Conservation (phyloP, 139 green algal genomes). For the Tetraselmis striata region DNA sequence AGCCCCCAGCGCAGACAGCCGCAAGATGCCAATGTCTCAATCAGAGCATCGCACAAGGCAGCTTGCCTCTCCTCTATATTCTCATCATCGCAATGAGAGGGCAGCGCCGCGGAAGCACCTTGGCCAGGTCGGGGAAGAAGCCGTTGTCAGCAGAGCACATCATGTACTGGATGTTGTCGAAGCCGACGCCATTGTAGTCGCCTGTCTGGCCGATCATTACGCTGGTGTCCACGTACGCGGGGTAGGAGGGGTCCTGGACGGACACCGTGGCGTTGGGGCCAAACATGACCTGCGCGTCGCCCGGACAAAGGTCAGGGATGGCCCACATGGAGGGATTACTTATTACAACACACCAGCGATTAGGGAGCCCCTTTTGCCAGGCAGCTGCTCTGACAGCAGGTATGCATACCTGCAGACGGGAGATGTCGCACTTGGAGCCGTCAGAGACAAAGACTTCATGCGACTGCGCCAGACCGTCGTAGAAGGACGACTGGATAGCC, state of each 20-base stretch:
- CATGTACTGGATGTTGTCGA: conserved; percentile 93
- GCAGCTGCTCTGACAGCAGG: too few relatives aligned
- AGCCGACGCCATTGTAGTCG: conserved; percentile 70
- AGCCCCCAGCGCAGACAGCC: too few relatives aligned
- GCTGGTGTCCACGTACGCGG: conserved; percentile 97
- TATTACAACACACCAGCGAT: too few relatives aligned
- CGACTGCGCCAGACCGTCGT: conserved; percentile 56
- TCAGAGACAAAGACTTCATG: conserved; percentile 95
- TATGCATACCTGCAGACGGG: conserved; percentile 75
- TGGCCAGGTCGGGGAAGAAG: conserved; percentile 95
- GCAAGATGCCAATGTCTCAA: too few relatives aligned
- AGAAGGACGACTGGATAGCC: conserved; percentile 74
- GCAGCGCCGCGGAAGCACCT: too few relatives aligned
- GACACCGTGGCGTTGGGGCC: conserved; percentile 24
- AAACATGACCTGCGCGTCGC: conserved; percentile 43
- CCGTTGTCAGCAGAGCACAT: conserved; percentile 83
- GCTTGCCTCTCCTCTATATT: too few relatives aligned
- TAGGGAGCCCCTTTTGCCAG: too few relatives aligned
- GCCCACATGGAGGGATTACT: too few relatives aligned
- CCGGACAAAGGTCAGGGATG: too few relatives aligned
- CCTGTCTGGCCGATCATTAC: conserved; percentile 97
- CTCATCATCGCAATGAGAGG: too few relatives aligned
- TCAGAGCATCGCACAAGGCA: too few relatives aligned
- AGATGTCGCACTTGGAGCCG: conserved; percentile 98
- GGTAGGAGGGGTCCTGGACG: conserved; percentile 95